Evolutionary conservation across 176 grass and related monocot species (phyloP).

Genomic region (Aegilops longissima): DNA sequence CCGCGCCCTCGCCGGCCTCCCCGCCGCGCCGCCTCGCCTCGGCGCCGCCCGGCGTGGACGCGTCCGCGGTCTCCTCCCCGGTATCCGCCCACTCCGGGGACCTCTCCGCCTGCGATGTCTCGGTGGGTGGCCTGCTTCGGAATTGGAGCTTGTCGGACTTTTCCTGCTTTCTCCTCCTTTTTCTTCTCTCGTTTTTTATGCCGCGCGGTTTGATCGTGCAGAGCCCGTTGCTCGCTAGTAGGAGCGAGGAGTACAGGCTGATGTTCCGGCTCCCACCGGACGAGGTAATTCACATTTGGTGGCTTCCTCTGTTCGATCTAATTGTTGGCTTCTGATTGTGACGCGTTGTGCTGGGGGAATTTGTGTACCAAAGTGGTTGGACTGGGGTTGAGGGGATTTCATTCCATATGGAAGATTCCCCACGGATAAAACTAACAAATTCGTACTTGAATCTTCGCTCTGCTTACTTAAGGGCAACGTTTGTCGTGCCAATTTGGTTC

Average conservation of each 20-base stretch:
- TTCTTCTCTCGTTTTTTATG: constrained; percentile 8
- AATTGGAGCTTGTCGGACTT: constrained; percentile 21
- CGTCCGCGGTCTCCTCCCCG: constrained; percentile 21
- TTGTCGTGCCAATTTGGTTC: constrained; percentile 3
- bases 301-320: constrained; percentile 1
- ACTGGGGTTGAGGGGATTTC: constrained; percentile 7
- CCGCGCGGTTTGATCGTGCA: constrained; percentile 19
- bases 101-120: constrained; percentile 24
- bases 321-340: constrained; percentile 5
- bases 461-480: not conserved
- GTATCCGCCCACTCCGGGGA: constrained; percentile 41
- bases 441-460: not conserved
- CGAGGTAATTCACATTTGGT: constrained; percentile 53
- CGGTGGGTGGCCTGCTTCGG: constrained; percentile 43
- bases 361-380: not conserved
- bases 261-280: constrained; percentile 78
- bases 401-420: constrained; percentile 18
- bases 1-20: constrained; percentile 37
- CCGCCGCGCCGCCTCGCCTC: constrained; percentile 43
- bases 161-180: not conserved
- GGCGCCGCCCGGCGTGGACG: constrained; percentile 27
- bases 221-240: constrained; percentile 51
- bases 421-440: constrained; percentile 18
- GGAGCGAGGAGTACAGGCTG: constrained; percentile 95
- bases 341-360: not conserved